A percentile compares a stretch with the other conserved stretches of the same genome.
Evolutionary conservation across 169 alveolate species (phyloP).

Genomic region (Plasmodium fragile): DNA sequence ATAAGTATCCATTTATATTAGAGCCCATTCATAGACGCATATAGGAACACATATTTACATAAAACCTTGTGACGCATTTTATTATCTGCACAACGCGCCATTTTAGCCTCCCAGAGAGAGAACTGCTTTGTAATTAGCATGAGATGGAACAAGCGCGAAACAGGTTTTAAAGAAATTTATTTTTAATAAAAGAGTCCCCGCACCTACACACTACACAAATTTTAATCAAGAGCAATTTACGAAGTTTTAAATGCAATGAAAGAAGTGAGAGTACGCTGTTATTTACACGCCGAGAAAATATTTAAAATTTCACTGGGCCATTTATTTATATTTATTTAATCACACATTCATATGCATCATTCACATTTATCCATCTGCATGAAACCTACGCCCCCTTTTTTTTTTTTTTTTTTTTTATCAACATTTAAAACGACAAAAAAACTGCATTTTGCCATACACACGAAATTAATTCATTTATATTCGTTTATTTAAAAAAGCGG

Average conservation of each 20-base stretch:
- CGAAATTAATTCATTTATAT: not conserved
- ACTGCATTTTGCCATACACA: not conserved
- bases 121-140: not conserved
- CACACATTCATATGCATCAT: not conserved
- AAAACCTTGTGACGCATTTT: not conserved
- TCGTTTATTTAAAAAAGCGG: conserved; percentile 3
- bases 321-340: not conserved
- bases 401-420: not conserved
- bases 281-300: not conserved
- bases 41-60: not conserved
- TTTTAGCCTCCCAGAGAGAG: not conserved
- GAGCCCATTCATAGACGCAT: not conserved
- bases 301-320: not conserved
- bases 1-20: conserved; percentile 8
- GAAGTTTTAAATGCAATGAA: not conserved
- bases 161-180: not conserved
- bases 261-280: not conserved
- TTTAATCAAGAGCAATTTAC: not conserved
- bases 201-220: not conserved
- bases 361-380: not conserved
- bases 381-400: not conserved
- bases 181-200: not conserved
- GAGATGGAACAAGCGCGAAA: not conserved
- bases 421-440: not conserved
- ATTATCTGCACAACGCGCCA: not conserved